Evolutionary conservation across 1,139 yeast species (phyloP).

Genomic region (Saccharomycopsis phalli): DNA sequence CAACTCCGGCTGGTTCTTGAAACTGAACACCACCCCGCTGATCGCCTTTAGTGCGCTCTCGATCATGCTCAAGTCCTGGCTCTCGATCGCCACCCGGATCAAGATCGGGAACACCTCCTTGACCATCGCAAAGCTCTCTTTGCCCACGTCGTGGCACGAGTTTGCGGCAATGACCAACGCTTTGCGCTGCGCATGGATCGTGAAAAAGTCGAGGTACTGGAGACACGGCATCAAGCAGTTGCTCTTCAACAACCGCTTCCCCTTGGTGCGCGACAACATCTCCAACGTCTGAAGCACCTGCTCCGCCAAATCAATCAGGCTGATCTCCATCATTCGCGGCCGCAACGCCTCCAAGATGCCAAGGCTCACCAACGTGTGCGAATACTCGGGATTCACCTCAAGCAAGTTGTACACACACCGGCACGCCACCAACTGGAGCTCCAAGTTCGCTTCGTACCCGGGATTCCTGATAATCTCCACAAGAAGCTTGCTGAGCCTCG

Average conservation of each 20-base stretch:
- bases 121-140: constrained; percentile 34
- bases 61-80: constrained; percentile 52
- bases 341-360: constrained; percentile 64
- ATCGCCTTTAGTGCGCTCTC: constrained; percentile 66
- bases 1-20: constrained; percentile 34
- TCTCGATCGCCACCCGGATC: constrained; percentile 51
- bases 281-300: constrained; percentile 78
- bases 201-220: constrained; percentile 76
- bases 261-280: constrained; percentile 50
- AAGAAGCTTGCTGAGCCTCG: constrained; percentile 45
- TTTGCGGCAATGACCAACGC: constrained; percentile 73
- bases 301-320: constrained; percentile 85
- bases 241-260: constrained; percentile 41
- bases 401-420: constrained; percentile 76
- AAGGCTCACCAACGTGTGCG: constrained; percentile 54
- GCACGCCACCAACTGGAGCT: constrained; percentile 75
- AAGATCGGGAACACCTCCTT: constrained; percentile 54
- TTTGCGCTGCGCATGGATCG: constrained; percentile 82
- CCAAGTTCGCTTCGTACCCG: constrained; percentile 54
- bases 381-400: constrained; percentile 65
- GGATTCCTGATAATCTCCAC: constrained; percentile 55
- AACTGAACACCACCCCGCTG: constrained; percentile 51
- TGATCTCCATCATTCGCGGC: constrained; percentile 61
- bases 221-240: constrained; percentile 65
- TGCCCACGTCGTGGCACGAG: constrained; percentile 47